Percentiles rank a stretch among this genome's conserved stretches.
Conservation (phyloP, 768 basidiomycete species). For the Phylloporus rhodoxanthus region DNA sequence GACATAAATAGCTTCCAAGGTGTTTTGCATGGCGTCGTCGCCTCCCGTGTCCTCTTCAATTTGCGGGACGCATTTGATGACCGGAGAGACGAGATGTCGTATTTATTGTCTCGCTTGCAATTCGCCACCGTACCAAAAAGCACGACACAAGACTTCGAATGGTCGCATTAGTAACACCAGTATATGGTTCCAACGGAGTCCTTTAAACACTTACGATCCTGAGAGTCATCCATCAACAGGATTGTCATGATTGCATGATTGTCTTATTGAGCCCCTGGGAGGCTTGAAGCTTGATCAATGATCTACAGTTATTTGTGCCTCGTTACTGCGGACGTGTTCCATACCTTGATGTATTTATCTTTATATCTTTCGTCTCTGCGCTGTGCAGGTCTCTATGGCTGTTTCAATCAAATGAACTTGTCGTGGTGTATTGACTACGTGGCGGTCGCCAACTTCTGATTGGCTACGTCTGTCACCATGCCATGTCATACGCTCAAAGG, state of each 20-base stretch:
- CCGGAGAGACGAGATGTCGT: not conserved
- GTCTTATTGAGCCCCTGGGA: not conserved
- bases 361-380: not conserved
- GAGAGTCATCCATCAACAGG: not conserved
- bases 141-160: not conserved
- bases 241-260: not conserved
- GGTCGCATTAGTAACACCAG: not conserved
- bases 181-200: too few relatives aligned
- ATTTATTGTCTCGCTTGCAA: not conserved
- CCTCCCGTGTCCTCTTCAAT: constrained; percentile 9
- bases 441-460: too few relatives aligned
- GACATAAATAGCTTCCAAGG: constrained; percentile 5
- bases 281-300: not conserved
- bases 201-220: not conserved
- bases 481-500: too few relatives aligned
- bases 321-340: not conserved
- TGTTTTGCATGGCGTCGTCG: constrained; percentile 7
- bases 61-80: not conserved
- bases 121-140: not conserved
- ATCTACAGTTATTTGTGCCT: not conserved
- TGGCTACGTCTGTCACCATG: too few relatives aligned
- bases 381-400: too few relatives aligned
- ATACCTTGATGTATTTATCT: not conserved
- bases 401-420: too few relatives aligned
- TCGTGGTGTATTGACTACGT: too few relatives aligned